Percentiles rank a stretch among this genome's conserved stretches.
These are phyloP conservation scores for Chalciporus sphaerocephalus DNA, from an alignment of 768 basidiomycete genomes.

Conservation along the genomic window DNA sequence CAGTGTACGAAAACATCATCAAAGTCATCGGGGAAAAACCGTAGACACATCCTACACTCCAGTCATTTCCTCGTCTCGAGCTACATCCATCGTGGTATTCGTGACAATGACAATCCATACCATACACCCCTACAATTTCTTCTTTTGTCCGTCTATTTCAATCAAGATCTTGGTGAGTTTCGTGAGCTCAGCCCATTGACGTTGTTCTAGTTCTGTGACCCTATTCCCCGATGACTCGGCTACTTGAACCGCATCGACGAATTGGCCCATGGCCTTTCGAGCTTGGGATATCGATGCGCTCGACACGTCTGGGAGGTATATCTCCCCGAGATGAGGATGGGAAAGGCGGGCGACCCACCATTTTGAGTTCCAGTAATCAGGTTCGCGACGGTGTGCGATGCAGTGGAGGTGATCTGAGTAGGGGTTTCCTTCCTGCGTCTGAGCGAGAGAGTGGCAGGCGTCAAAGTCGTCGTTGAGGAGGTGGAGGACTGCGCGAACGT, in stretches of 20 bases:
- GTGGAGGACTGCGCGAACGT: slow-evolving; percentile 15
- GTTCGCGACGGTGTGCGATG: slow-evolving; percentile 23
- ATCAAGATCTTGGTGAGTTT: slow-evolving; percentile 17
- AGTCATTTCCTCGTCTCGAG: background rate
- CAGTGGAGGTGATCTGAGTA: slow-evolving; percentile 22
- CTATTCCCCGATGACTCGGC: slow-evolving; percentile 11
- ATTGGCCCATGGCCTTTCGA: slow-evolving; percentile 3
- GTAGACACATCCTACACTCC: background rate
- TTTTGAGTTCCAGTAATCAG: slow-evolving; percentile 17
- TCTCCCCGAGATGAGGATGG: slow-evolving; percentile 13
- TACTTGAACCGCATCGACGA: slow-evolving; percentile 12
- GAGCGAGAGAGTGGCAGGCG: slow-evolving; percentile 17
- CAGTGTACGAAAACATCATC: slow-evolving; percentile 83
- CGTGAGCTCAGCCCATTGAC: slow-evolving; percentile 20
- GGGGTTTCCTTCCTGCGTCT: slow-evolving; percentile 17
- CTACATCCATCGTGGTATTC: background rate
- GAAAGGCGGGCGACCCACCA: slow-evolving; percentile 17
- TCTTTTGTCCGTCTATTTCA: slow-evolving; percentile 1
- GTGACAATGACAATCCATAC: background rate
- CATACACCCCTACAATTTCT: background rate
- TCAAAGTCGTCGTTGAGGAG: slow-evolving; percentile 22
- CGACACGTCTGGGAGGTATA: slow-evolving; percentile 10
- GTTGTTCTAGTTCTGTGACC: slow-evolving; percentile 13
- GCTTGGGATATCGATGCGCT: slow-evolving; percentile 8
- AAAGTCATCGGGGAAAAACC: slow-evolving; percentile 36